Percentiles rank a stretch among this genome's conserved stretches.
Evolutionary conservation across 2,329 filamentous ascomycete species (phyloP).

Genomic region (Paracorniculantispora psalliotae): DNA sequence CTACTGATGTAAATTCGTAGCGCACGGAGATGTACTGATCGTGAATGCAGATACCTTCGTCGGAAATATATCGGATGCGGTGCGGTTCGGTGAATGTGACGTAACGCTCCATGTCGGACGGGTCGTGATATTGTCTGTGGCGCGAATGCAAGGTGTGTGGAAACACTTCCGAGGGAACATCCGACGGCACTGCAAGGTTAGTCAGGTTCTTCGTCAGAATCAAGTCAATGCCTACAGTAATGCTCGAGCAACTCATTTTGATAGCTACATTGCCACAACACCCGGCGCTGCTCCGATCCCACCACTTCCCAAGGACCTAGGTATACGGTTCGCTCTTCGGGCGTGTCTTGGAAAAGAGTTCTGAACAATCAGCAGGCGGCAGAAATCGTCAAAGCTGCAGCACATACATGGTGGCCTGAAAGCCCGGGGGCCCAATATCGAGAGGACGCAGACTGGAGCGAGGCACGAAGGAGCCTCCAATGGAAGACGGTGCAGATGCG

Average conservation of each 20-base stretch:
- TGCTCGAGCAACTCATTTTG: conserved; percentile 48
- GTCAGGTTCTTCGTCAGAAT: conserved; percentile 10
- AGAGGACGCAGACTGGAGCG: conserved; percentile 39
- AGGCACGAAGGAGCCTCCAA: conserved; percentile 26
- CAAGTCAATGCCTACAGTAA: conserved; percentile 34
- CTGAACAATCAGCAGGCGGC: conserved; percentile 24
- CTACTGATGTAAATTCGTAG: conserved; percentile 47
- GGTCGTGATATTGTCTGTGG: conserved; percentile 46
- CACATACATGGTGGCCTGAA: conserved; percentile 48
- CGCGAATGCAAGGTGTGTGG: conserved; percentile 47
- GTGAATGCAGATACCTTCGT: conserved; percentile 42
- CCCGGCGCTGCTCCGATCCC: conserved; percentile 41
- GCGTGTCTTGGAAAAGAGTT: conserved; percentile 46
- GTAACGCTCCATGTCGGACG: conserved; percentile 45
- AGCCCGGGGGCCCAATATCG: conserved; percentile 49
- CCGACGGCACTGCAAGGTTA: conserved; percentile 37
- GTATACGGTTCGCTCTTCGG: conserved; percentile 45
- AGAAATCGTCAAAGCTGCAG: neutral
- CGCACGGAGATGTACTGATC: conserved; percentile 44
- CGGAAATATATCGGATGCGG: conserved; percentile 42
- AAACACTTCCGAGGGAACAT: conserved; percentile 38
- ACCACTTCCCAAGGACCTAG: conserved; percentile 50
- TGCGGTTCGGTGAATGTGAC: conserved; percentile 44
- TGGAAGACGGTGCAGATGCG: conserved; percentile 41
- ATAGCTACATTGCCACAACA: conserved; percentile 51